Base-by-base conservation (phyloP, 2,329 filamentous ascomycete species). In the Cordyceps javanica region DNA sequence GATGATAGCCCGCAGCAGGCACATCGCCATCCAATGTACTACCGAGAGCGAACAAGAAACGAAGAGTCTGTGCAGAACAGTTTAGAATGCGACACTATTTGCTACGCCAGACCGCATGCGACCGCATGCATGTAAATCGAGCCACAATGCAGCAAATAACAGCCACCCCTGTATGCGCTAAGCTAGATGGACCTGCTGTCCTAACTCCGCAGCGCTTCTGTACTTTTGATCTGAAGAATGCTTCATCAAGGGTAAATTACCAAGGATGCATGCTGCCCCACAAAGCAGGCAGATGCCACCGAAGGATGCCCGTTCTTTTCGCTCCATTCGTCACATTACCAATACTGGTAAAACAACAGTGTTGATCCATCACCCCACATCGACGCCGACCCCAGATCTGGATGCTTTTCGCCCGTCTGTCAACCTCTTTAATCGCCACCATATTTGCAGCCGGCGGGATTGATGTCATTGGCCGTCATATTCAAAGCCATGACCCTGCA, bases 331-430 rank as follows among this genome's bases (percentile, higher is more conserved):
- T 54, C 32, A n/a, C 38, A n/a, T 30, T 6, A 7, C 14, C 13
- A 41, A 21, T 13, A 39, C 23, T 14, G 39, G 38, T 19, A 41
- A 19, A 9, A 41, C n/a, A 39, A n/a, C n/a, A 9, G 39, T 25
- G 26, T 10, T 44, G n/a, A 23, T 41, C n/a, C n/a, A 38, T 34
- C 36, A 38, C 52, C 52, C 52, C 52, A 46, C 52, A 55, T 30
- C 28, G 28, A 45, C 25, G 23, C 30, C 30, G 30, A 46, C 52
- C 28, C 41, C 41, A 46, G 41, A 55, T 55, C 52, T 55, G 14
- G 41, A 38, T 7, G 30, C 30, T 34, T 21, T 8, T 26, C 8
- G 11, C 28, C 5, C 39, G 26, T 38, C 41, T 25, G n/a, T 46
- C 42, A 46, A 21, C 52, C 41, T 38, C 41, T 38, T 46, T 45